These are phyloP conservation scores for Hygrocybe coccinea DNA, from an alignment of 768 basidiomycete species.

Conservation along the genomic window DNA sequence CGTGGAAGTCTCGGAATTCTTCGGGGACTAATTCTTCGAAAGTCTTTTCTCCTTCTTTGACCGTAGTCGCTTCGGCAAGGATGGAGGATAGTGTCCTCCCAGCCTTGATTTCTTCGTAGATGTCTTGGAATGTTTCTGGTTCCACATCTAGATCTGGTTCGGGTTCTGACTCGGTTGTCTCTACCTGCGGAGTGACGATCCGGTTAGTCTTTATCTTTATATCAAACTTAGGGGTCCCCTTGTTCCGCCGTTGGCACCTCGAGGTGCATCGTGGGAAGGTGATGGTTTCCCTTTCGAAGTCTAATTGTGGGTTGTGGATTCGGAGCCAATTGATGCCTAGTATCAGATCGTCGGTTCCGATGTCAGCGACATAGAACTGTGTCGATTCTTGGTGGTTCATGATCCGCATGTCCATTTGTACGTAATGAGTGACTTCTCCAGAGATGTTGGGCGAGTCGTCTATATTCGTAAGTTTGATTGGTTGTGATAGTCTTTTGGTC, in stretches of 20 bases:
- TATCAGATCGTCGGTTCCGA: not conserved
- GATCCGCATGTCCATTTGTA: not conserved
- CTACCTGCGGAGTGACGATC: too few relatives aligned
- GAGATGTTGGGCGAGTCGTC: not conserved
- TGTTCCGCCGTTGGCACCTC: not conserved
- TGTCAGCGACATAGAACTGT: not conserved
- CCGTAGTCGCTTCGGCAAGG: too few relatives aligned
- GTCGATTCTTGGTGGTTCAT: not conserved
- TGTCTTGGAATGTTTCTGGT: too few relatives aligned
- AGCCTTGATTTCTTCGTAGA: too few relatives aligned
- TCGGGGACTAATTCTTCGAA: too few relatives aligned
- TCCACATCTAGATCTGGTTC: too few relatives aligned
- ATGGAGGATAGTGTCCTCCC: too few relatives aligned
- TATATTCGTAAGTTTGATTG: not conserved
- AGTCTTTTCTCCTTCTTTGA: too few relatives aligned
- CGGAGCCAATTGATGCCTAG: not conserved
- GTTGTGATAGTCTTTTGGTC: not conserved
- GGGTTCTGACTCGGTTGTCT: too few relatives aligned
- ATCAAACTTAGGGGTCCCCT: too few relatives aligned
- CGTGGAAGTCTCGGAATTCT: too few relatives aligned
- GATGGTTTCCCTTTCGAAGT: not conserved
- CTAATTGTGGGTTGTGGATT: not conserved
- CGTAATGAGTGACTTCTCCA: not conserved
- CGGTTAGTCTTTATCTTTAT: too few relatives aligned
- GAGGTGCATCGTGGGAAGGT: not conserved